Evolutionary conservation across 176 grass and related monocot genomes (phyloP).

Genomic region (Aegilops longissima): DNA sequence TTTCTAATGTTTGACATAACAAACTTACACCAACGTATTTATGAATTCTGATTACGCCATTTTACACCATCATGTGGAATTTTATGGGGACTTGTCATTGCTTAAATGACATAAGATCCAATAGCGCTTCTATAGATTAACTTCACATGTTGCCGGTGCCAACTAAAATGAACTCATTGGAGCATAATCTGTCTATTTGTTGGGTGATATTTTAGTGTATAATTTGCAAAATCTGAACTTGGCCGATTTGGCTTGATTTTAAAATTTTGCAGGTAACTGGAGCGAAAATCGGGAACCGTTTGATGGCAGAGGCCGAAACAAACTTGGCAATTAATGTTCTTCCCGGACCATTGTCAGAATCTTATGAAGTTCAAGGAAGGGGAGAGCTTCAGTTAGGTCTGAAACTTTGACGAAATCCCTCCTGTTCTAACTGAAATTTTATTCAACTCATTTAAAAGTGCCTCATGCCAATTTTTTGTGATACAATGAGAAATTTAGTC

Average conservation of each 20-base stretch:
- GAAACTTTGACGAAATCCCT: slow-evolving; percentile 20
- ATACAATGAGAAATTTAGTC: slow-evolving; percentile 11
- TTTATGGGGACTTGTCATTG: neutral
- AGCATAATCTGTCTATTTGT: slow-evolving; percentile 27
- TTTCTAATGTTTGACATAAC: neutral
- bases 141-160: neutral
- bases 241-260: neutral
- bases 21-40: neutral
- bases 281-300: slow-evolving; percentile 90
- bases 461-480: neutral
- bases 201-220: slow-evolving; percentile 1
- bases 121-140: neutral
- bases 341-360: slow-evolving; percentile 93
- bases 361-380: slow-evolving; percentile 99
- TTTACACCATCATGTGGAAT: slow-evolving; percentile 10
- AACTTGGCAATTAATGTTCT: slow-evolving; percentile 99
- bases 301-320: slow-evolving; percentile 91
- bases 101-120: slow-evolving; percentile 21
- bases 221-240: neutral
- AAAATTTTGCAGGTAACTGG: slow-evolving; percentile 76
- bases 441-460: neutral
- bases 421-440: slow-evolving; percentile 17
- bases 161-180: neutral
- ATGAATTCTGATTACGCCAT: neutral
- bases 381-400: slow-evolving; percentile 99